Percentiles rank a stretch among this genome's conserved stretches.
Conservation (phyloP, 1,284 basidiomycete species). For the Cutaneotrichosporon cutaneum region DNA sequence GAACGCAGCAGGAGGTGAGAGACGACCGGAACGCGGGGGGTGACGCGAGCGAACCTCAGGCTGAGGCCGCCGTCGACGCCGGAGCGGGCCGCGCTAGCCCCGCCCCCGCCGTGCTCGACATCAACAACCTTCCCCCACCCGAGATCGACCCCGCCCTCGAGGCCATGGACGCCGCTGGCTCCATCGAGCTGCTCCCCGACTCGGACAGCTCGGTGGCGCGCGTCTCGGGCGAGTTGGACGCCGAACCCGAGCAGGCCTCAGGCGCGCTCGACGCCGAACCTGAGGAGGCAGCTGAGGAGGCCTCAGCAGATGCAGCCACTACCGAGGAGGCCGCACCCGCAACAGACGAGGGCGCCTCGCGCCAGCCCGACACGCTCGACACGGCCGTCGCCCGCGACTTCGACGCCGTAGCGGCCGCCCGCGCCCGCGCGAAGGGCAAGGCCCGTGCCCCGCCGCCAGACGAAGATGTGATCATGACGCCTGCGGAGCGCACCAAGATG, state of each 20-base stretch:
- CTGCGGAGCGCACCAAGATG: neutral
- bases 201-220: neutral
- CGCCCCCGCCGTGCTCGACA: neutral
- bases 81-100: neutral
- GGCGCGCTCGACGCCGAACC: neutral
- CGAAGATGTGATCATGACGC: neutral
- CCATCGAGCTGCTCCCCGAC: neutral
- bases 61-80: neutral
- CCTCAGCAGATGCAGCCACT: too few species aligned
- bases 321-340: too few species aligned
- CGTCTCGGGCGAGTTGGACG: neutral
- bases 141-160: slow-evolving; percentile 1
- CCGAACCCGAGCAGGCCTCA: neutral
- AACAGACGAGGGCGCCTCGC: too few species aligned
- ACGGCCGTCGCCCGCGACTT: neutral
- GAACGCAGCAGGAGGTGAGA: too few species aligned
- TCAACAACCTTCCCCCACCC: neutral
- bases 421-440: neutral
- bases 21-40: neutral
- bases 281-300: neutral
- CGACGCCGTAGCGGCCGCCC: neutral
- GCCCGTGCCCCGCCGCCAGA: neutral
- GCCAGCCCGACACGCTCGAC: neutral
- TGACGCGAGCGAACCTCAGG: neutral
- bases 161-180: neutral